These are phyloP conservation scores for Septoria linicola DNA, from an alignment of 2,329 filamentous ascomycete species.

Conservation along the genomic window DNA sequence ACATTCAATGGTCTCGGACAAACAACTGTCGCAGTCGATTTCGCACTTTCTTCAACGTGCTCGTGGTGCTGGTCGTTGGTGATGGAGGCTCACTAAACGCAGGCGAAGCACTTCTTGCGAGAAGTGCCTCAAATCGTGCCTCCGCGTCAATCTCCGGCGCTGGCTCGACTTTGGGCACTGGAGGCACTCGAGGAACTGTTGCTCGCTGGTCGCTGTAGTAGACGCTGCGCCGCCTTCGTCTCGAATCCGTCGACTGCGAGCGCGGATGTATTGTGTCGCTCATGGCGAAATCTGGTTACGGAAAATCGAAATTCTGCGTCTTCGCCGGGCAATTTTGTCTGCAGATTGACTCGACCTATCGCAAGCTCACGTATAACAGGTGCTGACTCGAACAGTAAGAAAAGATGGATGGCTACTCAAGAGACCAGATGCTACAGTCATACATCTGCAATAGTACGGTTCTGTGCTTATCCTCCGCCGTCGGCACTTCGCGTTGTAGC, in stretches of 20 bases:
- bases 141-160: slow-evolving; percentile 1
- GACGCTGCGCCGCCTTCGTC: slow-evolving; percentile 3
- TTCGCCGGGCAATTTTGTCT: too few relatives aligned
- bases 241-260: slow-evolving; percentile 1
- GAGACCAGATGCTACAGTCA: too few relatives aligned
- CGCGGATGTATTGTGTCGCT: neutral
- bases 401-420: too few relatives aligned
- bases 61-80: slow-evolving; percentile 10
- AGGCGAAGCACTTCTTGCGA: slow-evolving; percentile 3
- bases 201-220: slow-evolving; percentile 9
- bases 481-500: too few relatives aligned
- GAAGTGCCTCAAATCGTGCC: slow-evolving; percentile 7
- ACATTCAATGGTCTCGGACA: slow-evolving; percentile 1
- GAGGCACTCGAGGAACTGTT: neutral
- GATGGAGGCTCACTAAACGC: slow-evolving; percentile 8
- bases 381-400: too few relatives aligned
- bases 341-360: too few relatives aligned
- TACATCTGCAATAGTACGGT: too few relatives aligned
- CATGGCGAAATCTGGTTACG: slow-evolving; percentile 7
- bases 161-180: neutral
- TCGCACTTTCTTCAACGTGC: slow-evolving; percentile 14
- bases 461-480: too few relatives aligned
- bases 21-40: slow-evolving; percentile 10
- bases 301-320: neutral
- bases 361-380: too few relatives aligned